Conservation (phyloP, 306 rosid species). For the Lathyrus tuberosus region DNA sequence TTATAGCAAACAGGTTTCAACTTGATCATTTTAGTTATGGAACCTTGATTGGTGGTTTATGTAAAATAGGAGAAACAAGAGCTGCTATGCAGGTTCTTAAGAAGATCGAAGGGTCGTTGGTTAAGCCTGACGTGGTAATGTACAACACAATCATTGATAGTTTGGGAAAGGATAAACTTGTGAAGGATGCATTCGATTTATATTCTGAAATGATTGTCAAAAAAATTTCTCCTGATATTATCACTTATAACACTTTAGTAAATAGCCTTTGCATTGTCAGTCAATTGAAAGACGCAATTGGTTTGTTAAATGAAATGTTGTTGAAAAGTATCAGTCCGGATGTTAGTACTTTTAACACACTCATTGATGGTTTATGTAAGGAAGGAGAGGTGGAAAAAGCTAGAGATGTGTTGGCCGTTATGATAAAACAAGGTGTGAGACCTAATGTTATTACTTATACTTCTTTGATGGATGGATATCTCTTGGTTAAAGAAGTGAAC, state of each 20-base stretch:
- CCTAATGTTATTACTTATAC: not conserved
- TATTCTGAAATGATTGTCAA: conserved; percentile 14
- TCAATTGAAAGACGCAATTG: not conserved
- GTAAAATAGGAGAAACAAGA: not conserved
- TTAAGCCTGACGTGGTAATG: not conserved
- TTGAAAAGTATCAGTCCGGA: not conserved
- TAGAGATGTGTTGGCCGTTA: conserved; percentile 1
- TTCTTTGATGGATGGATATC: conserved; percentile 12
- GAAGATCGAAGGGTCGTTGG: not conserved
- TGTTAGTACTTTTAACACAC: not conserved
- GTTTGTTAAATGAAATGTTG: not conserved
- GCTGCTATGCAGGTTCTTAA: not conserved
- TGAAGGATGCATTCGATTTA: not conserved
- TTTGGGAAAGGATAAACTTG: not conserved
- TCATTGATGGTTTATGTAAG: not conserved
- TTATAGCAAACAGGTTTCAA: not conserved
- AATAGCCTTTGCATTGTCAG: not conserved
- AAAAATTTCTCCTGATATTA: not conserved
- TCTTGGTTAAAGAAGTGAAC: conserved; percentile 3
- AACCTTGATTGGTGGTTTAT: not conserved
- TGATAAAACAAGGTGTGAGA: not conserved
- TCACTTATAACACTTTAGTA: not conserved
- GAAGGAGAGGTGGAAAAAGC: not conserved
- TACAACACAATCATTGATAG: not conserved
- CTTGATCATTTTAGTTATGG: not conserved